Evolutionary conservation across 2,329 filamentous ascomycete genomes (phyloP), one percentile per base, ranked within the genome.

Genomic region (Fusarium sarcochroum): DNA sequence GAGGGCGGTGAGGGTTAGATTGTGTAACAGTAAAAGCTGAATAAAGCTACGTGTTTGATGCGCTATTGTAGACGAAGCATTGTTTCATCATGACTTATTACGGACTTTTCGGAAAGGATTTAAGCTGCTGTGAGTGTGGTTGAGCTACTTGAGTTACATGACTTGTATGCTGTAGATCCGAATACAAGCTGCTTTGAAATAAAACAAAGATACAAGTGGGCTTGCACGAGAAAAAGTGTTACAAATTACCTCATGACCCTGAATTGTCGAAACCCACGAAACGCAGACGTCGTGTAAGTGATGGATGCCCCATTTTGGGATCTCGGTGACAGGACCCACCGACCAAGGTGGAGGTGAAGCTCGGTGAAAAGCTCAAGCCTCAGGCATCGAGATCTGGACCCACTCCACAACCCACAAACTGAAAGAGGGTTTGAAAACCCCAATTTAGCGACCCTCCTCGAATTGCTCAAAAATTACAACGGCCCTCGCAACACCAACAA

Each of bases 1-100:
- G 84, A 85, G 66, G 81, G 79, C 38, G 81, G 81, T 20, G 80
- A 83, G 74, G 81, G 81, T 38, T 83, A 76, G 71, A 37, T 15
- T 17, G 38, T 56, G 56, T 50, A 49, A 52, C 47, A 47, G n/a
- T 57, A 58, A 21, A 47, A 48, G n/a, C 15, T n/a, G 37, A 21
- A 42, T 55, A 70, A 50, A 70, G 38, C 32, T 23, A 41, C 35
- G 35, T 14, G 17, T 20, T 54, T 44, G 44, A 23, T 45, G 38
- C 3, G 46, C 14, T 20, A 35, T 32, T 37, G 14, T 44, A 41
- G 35, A 63, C 20, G 49, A 56, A 34, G 62, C 20, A 55, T 56
- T 62, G 44, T 50, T 65, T 38, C 35, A 48, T 47, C 23, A 38
- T 37, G 18, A 55, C 15, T 27, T 37, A 18, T 52, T 30, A 18